Base-by-base conservation (phyloP, 1,284 basidiomycete genomes). In the Rhizoctonia solani region DNA sequence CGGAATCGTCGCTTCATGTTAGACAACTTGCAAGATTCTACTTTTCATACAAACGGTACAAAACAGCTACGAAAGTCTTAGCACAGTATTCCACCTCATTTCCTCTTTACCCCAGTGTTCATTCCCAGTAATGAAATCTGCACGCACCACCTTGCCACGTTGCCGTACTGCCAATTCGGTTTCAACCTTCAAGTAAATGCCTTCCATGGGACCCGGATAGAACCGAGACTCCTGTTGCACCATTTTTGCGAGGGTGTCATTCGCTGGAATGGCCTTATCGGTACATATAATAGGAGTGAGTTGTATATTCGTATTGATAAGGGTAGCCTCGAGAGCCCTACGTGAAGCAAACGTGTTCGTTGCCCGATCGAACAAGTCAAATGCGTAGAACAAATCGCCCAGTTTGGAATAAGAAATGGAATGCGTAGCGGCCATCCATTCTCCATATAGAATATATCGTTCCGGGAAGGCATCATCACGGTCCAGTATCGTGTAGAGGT, bases 391-490 rank as follows among this genome's bases (percentile, higher is more conserved):
- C 50, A 76, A 77, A 68, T 82, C 81, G 1, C 83, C 82, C 4
- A 87, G 80, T 16, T 73, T 71, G 5, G 79, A 79, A 74, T 87
- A 87, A 3, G 81, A 73, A 49, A 87, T 85, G 0, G 84, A 85
- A 73, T 87, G 85, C 19, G 81, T 85, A 30, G 83, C 85, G 44
- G 79, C 83, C 72, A 85, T 77, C 85, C 86, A 87, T 75, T 88
- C 86, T 30, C 85, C 86, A 68, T 81, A 87, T 1, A 87, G 76
- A 37, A 86, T 79, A 70, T 81, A 87, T 1, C 85, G 79, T 73
- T 85, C 82, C 4, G 83, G 74, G 70, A 83, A 87, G 68, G 78
- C 75, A 29, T 77, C 73, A 73, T 87, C 85, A 13, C 80, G 78
- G 52, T 80, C 79, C 0, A 87, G 77, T 1, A 87, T 69, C 4